Evolutionary conservation across 192 early-diverging fungal species (phyloP).

Genomic region (Podila verticillata): DNA sequence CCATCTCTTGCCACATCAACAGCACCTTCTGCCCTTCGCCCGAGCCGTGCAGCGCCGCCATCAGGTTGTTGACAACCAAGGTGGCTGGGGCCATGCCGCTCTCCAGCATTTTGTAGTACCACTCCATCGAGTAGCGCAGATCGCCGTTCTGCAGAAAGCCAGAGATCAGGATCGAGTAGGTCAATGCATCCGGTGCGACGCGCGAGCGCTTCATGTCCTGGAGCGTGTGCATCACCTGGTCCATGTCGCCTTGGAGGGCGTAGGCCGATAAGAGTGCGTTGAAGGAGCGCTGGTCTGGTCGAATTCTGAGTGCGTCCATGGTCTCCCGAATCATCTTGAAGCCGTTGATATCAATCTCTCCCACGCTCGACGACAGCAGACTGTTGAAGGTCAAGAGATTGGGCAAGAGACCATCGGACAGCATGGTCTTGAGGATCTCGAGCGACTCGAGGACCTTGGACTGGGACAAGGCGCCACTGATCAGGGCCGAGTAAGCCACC

Average conservation of each 20-base stretch:
- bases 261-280: constrained; percentile 38
- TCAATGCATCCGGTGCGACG: constrained; percentile 27
- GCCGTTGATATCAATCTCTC: constrained; percentile 21
- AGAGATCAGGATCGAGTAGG: constrained; percentile 45
- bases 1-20: constrained; percentile 31
- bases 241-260: constrained; percentile 40
- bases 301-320: constrained; percentile 23
- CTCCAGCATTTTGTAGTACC: constrained; percentile 47
- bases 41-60: constrained; percentile 41
- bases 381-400: constrained; percentile 44
- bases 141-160: constrained; percentile 47
- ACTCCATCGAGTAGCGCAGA: constrained; percentile 42
- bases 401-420: constrained; percentile 33
- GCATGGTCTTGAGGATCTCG: constrained; percentile 34
- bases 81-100: constrained; percentile 15
- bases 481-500: constrained; percentile 43
- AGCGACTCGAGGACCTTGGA: constrained; percentile 29
- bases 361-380: constrained; percentile 32
- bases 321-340: constrained; percentile 29
- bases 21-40: constrained; percentile 35
- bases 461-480: constrained; percentile 21
- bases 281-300: constrained; percentile 39
- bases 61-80: constrained; percentile 35
- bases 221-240: constrained; percentile 18
- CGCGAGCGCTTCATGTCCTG: constrained; percentile 28